Evolutionary conservation across 805 yeast species (phyloP).

Genomic region (Saitoella complicata): DNA sequence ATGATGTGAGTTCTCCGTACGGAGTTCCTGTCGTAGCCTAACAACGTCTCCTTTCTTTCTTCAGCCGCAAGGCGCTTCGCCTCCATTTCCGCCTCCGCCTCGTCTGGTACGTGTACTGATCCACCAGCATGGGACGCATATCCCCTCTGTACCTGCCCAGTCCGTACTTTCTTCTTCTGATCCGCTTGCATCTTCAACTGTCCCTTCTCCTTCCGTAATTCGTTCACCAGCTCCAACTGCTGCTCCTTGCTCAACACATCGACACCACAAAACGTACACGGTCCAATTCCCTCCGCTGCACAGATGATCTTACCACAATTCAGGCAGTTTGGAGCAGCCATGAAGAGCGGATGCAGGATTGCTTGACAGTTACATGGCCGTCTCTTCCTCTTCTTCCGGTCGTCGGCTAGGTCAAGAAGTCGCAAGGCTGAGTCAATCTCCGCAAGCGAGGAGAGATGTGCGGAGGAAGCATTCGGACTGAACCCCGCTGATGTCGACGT

Average conservation of each 20-base stretch:
- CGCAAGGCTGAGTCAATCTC: background rate
- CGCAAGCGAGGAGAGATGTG: background rate
- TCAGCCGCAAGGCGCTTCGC: constrained; percentile 55
- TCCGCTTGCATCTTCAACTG: background rate
- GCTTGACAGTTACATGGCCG: constrained; percentile 5
- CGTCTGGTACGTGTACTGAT: constrained; percentile 6
- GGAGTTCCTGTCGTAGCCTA: constrained; percentile 70
- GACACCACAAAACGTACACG: constrained; percentile 32
- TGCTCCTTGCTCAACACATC: background rate
- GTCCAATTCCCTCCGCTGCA: constrained; percentile 74
- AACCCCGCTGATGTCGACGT: no score
- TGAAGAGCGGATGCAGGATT: constrained; percentile 64
- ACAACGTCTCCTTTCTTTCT: constrained; percentile 50
- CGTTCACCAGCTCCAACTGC: constrained; percentile 1
- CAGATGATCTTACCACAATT: constrained; percentile 92
- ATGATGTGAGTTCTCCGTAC: constrained; percentile 84
- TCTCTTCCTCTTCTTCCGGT: constrained; percentile 21
- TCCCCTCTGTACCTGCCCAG: background rate
- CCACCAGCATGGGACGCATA: background rate
- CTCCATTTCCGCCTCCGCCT: constrained; percentile 27
- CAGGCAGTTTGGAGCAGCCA: constrained; percentile 82
- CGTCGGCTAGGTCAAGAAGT: constrained; percentile 27
- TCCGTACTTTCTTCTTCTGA: background rate
- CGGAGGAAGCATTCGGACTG: no score
- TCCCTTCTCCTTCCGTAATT: background rate